Conservation (phyloP, 1,139 yeast species). For the Diutina scorzettiae region DNA sequence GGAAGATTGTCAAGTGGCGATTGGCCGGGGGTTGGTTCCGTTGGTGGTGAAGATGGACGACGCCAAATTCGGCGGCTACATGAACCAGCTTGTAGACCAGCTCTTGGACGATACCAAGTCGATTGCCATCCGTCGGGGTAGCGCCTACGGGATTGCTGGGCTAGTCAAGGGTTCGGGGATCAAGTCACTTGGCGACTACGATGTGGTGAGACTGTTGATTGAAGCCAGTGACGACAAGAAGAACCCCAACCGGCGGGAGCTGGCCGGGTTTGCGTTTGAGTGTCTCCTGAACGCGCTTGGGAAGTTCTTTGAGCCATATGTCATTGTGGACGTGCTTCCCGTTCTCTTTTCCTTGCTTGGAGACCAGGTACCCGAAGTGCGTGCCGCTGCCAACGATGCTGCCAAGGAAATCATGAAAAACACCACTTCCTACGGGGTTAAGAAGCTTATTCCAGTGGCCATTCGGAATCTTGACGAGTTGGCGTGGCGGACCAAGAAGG, state of each 20-base stretch:
- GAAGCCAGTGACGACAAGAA: slow-evolving; percentile 86
- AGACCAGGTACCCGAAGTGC: slow-evolving; percentile 73
- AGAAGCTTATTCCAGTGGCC: slow-evolving; percentile 83
- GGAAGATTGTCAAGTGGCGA: slow-evolving; percentile 79
- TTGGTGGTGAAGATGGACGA: slow-evolving; percentile 49
- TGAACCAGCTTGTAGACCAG: slow-evolving; percentile 47
- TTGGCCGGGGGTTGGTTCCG: slow-evolving; percentile 77
- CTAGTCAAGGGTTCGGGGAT: slow-evolving; percentile 85
- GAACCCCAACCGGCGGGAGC: slow-evolving; percentile 65
- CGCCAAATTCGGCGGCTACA: slow-evolving; percentile 35
- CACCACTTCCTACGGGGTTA: slow-evolving; percentile 88
- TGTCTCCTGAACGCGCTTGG: slow-evolving; percentile 71
- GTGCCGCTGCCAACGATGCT: slow-evolving; percentile 81
- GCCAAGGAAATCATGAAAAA: slow-evolving; percentile 82
- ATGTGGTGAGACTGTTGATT: slow-evolving; percentile 61
- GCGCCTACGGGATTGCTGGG: slow-evolving; percentile 94
- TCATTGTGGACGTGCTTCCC: slow-evolving; percentile 71
- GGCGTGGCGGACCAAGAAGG: slow-evolving; percentile 95
- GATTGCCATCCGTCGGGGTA: slow-evolving; percentile 66
- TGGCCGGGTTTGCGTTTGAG: slow-evolving; percentile 81
- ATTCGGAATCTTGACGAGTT: slow-evolving; percentile 76
- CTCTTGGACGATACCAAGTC: slow-evolving; percentile 37
- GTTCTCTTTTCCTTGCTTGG: slow-evolving; percentile 72
- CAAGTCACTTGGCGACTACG: slow-evolving; percentile 59
- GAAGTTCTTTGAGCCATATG: slow-evolving; percentile 83